A percentile compares a stretch with the other conserved stretches of the same genome.
phyloP scores from a whole-genome alignment of 1,284 basidiomycete genomes.

The Ganoderma boninense region DNA sequence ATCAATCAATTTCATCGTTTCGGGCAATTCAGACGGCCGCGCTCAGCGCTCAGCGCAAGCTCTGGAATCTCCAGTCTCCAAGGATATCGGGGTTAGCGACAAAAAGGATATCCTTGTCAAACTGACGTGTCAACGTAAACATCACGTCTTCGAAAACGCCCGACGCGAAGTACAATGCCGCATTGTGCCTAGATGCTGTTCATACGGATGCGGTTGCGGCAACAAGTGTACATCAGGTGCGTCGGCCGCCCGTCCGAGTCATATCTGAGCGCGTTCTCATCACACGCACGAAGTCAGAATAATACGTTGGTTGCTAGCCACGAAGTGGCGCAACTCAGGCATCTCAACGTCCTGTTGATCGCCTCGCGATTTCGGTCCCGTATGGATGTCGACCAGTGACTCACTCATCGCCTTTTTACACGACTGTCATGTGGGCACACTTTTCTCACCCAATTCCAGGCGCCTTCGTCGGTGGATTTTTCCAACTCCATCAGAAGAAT shows the following conservation, averaged over 20 bases:
- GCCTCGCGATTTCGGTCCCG: neutral
- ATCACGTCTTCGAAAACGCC: neutral
- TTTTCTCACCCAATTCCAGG: neutral
- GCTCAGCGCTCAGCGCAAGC: neutral
- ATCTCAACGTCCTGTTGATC: neutral
- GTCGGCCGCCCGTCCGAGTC: neutral
- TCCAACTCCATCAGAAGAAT: neutral
- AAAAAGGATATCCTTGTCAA: neutral
- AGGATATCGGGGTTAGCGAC: neutral
- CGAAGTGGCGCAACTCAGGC: neutral
- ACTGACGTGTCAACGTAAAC: neutral
- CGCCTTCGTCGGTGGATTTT: neutral
- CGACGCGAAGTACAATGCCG: neutral
- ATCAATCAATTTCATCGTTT: neutral
- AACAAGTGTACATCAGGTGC: neutral
- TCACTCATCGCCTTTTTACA: neutral
- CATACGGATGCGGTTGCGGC: neutral
- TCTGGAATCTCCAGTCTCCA: neutral
- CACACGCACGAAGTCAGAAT: neutral
- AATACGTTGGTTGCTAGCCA: neutral
- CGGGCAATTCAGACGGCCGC: neutral
- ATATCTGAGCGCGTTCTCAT: neutral
- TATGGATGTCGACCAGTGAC: neutral
- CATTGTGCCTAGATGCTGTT: neutral
- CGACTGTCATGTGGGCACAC: neutral